These are phyloP conservation scores for Amanita thiersii DNA, from an alignment of 768 basidiomycete species.

Conservation along the genomic window DNA sequence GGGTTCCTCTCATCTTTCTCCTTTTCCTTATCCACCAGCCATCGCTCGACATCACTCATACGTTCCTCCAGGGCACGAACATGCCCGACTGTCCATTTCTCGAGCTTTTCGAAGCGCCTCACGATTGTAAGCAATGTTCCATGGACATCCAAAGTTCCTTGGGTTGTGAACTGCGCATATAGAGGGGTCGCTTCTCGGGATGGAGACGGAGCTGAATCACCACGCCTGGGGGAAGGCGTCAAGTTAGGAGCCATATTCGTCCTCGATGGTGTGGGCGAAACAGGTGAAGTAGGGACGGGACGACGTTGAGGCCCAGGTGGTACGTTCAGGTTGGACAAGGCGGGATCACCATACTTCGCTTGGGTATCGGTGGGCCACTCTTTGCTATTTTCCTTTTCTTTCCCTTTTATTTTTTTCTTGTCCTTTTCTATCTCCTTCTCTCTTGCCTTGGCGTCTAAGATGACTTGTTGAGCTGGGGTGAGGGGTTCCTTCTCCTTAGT, in stretches of 20 bases:
- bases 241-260: constrained; percentile 47
- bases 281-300: constrained; percentile 55
- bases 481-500: constrained; percentile 65
- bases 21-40: constrained; percentile 80
- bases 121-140: constrained; percentile 70
- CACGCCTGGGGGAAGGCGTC: constrained; percentile 57
- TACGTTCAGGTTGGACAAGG: constrained; percentile 45
- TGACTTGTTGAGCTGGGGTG: constrained; percentile 82
- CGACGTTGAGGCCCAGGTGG: constrained; percentile 33
- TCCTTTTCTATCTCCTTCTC: constrained; percentile 49
- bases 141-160: constrained; percentile 68
- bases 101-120: constrained; percentile 79
- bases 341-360: constrained; percentile 48
- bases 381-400: constrained; percentile 44
- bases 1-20: constrained; percentile 38
- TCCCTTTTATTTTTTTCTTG: constrained; percentile 38
- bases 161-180: constrained; percentile 67
- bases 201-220: constrained; percentile 37
- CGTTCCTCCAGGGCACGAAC: constrained; percentile 85
- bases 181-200: constrained; percentile 57
- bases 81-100: constrained; percentile 85
- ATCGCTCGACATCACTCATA: constrained; percentile 87
- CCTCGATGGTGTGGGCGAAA: constrained; percentile 44
- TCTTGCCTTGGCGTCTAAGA: constrained; percentile 62
- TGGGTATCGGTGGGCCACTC: constrained; percentile 53